Evolutionary conservation across 345 rosid genomes (phyloP).

Genomic region (Linum lewisii): DNA sequence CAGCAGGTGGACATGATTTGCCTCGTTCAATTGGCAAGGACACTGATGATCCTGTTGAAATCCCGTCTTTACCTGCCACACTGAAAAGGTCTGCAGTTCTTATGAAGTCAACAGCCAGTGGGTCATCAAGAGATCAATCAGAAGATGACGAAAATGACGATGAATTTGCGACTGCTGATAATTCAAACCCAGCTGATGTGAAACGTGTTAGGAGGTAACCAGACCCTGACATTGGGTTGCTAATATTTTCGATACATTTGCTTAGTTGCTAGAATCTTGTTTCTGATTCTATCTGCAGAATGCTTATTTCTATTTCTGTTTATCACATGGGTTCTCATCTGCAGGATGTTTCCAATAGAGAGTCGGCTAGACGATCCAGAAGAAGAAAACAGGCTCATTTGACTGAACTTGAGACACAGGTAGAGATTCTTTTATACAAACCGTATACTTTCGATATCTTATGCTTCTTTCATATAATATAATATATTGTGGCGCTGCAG

Average conservation of each 20-base stretch:
- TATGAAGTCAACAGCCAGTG: slow-evolving; percentile 14
- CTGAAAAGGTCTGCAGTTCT: slow-evolving; percentile 25
- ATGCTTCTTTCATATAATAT: neutral
- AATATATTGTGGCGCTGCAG: slow-evolving; percentile 4
- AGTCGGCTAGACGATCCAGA: slow-evolving; percentile 26
- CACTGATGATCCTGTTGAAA: slow-evolving; percentile 20
- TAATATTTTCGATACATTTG: neutral
- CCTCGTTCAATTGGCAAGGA: slow-evolving; percentile 30
- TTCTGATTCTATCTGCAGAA: no score
- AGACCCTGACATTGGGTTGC: slow-evolving; percentile 5
- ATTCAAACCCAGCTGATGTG: slow-evolving; percentile 17
- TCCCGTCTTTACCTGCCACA: slow-evolving; percentile 22
- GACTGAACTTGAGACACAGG: slow-evolving; percentile 27
- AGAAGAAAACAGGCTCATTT: slow-evolving; percentile 30
- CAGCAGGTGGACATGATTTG: slow-evolving; percentile 25
- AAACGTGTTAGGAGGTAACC: slow-evolving; percentile 24
- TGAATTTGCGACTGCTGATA: slow-evolving; percentile 29
- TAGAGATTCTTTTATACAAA: slow-evolving; percentile 1
- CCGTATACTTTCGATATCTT: neutral
- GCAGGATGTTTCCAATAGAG: slow-evolving; percentile 27
- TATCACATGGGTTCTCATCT: neutral
- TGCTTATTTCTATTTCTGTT: no score
- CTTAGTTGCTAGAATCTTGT: no score
- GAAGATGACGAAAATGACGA: slow-evolving; percentile 25
- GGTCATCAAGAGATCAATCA: slow-evolving; percentile 19